Evolutionary conservation across 495 filamentous ascomycete genomes (phyloP).

Genomic region (Penicillium nucicola): DNA sequence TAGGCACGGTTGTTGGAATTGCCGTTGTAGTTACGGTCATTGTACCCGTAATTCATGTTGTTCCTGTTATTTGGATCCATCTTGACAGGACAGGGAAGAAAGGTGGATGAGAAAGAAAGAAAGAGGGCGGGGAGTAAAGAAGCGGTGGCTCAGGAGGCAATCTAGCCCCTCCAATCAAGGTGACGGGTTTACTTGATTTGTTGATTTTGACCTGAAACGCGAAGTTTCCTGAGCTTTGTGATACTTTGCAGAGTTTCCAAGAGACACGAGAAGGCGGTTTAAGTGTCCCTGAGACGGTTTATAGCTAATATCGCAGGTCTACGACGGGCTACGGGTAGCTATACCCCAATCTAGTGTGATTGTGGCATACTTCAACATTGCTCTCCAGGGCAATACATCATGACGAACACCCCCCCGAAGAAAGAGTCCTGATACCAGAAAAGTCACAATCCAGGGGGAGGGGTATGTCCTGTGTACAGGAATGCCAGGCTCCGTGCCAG

Average conservation of each 20-base stretch:
- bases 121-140: conserved; percentile 29
- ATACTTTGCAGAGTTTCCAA: background rate
- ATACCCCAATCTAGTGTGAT: no score
- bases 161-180: conserved; percentile 8
- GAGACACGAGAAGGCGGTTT: background rate
- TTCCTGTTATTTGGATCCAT: conserved; percentile 60
- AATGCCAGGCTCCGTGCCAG: background rate
- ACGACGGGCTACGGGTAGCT: no score
- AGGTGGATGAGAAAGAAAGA: conserved; percentile 9
- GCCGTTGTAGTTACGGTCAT: conserved; percentile 63
- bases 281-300: background rate
- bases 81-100: conserved; percentile 16
- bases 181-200: background rate
- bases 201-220: conserved; percentile 4
- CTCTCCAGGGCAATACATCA: no score
- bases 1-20: conserved; percentile 75
- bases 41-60: conserved; percentile 67
- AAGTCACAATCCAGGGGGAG: conserved; percentile 4
- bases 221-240: background rate
- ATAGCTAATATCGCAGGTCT: no score
- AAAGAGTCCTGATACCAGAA: no score
- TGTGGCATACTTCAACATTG: no score
- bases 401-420: no score
- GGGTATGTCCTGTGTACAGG: background rate
- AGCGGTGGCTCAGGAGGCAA: conserved; percentile 39